Evolutionary conservation across 2,329 filamentous ascomycete species (phyloP), one percentile per base, ranked within the genome.

Genomic region (Ophiocordyceps polyrhachis-furcata): DNA sequence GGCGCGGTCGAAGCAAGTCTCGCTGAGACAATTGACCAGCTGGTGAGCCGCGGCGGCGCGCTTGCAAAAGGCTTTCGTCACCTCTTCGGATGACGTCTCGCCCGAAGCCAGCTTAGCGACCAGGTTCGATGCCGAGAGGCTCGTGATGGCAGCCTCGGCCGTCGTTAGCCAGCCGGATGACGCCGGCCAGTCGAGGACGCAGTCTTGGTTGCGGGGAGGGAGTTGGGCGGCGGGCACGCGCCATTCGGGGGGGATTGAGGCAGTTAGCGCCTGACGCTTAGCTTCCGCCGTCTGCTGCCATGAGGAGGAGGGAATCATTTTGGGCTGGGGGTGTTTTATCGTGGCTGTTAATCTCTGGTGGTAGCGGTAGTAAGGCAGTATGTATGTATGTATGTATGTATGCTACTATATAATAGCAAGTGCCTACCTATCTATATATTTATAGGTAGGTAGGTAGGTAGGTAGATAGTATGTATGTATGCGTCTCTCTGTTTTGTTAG

Each of bases 211-310:
- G 0, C 66, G 64, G 1, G 70, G 63, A 2, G 77, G 76, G 1
- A 79, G 53, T 40, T 76, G 57, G 42, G 68, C 54, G 6, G 57
- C 55, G 0, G 75, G 73, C 6, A 81, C 66, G 44, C 65, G 63
- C 69, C 74, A 80, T 53, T 78, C 69, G 1, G 61, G 45, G 1
- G 77, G 76, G 44, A 81, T 75, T 1, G 70, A 70, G 40, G 60
- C 56, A 6, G 49, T 50, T 6, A 71, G 60, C 6, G 61, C 56
- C 40, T 61, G 57, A 23, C 67, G 62, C 52, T 71, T 71, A 45
- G 58, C 56, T n/a, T 60, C 61, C 4, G 58, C 62, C 21, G 66
- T 55, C 5, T 58, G 51, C 51, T 70, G 60, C 68, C 68, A 71
- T 5, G 47, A 43, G 5, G 17, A 28, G 42, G 42, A 23, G n/a